Evolutionary conservation across 2,329 filamentous ascomycete species (phyloP), one percentile per base, ranked within the genome.

Genomic region (Cladosporium sp.): DNA sequence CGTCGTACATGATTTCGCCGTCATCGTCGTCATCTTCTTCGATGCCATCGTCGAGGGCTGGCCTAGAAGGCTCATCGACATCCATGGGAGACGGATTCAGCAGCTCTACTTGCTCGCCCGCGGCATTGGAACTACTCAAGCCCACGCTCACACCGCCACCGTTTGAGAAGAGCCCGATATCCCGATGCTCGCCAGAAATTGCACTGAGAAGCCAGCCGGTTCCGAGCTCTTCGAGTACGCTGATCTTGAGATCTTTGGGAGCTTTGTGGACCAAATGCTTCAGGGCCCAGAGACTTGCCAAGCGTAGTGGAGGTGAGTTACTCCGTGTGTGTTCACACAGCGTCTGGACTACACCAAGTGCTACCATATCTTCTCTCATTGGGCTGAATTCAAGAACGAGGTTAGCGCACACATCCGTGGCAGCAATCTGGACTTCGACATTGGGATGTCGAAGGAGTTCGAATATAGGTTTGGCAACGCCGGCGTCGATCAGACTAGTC

Each of bases 211-310:
- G 81, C 90, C 91, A 96, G 11, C 84, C 85, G 0, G 90, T 83
- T 8, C 86, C 87, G 3, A 97, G 80, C 67, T 89, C 86, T 51
- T 92, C 86, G 12, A 97, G 76, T 60, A 90, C 90, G 50, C 84
- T 82, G 67, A 88, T 88, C 74, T 94, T 96, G 64, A 89, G 78
- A 12, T 88, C 83, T 45, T 88, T 85, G 17, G 83, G 82, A 5
- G 89, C 84, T 20, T 85, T 86, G 63, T 89, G 83, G 2, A 96
- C 88, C 51, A 97, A 82, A 74, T 97, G 91, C 71, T 97, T 97
- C 59, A 99, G 77, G 5, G 92, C 91, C 93, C 94, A 99, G 1
- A 99, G 76, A 20, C 92, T 92, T 67, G 94, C 92, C 25, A 95
- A 80, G 22, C 91, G 85, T 55, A 97, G 79, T 49, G 87, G 84